These are phyloP conservation scores for Boletus reticulatus DNA, from an alignment of 768 basidiomycete species.

Conservation along the genomic window DNA sequence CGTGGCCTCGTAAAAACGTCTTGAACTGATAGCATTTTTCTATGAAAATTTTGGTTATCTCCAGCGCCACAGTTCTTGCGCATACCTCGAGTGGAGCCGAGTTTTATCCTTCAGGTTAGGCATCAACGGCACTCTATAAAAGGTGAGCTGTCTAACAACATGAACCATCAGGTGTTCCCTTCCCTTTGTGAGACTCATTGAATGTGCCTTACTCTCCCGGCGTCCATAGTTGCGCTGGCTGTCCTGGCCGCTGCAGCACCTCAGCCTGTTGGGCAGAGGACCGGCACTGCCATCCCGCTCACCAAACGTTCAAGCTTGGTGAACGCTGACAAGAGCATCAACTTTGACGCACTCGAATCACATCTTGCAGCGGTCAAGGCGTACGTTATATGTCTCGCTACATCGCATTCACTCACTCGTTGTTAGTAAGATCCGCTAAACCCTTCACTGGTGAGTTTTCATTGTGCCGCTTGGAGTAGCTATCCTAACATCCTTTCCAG, in stretches of 20 bases:
- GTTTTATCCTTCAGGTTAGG: neutral
- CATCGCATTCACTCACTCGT: neutral
- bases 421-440: conserved; percentile 4
- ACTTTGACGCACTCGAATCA: conserved; percentile 1
- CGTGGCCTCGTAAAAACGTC: neutral
- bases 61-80: neutral
- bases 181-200: too few relatives aligned
- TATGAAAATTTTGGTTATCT: too few relatives aligned
- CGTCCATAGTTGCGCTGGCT: conserved; percentile 1
- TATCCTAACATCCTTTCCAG: neutral
- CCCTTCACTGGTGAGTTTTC: conserved; percentile 7
- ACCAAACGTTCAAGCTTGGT: conserved; percentile 2
- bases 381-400: conserved; percentile 1
- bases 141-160: neutral
- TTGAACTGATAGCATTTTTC: too few relatives aligned
- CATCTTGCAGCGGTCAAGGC: conserved; percentile 1
- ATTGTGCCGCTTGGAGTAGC: too few relatives aligned
- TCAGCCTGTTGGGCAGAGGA: neutral
- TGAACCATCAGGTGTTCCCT: neutral
- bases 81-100: neutral
- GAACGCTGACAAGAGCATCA: conserved; percentile 5
- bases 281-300: conserved; percentile 2
- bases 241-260: conserved; percentile 9
- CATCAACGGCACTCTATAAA: neutral
- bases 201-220: conserved; percentile 9